Evolutionary conservation across 495 filamentous ascomycete species (phyloP).

Genomic region (Hapsidospora chrysogenum): DNA sequence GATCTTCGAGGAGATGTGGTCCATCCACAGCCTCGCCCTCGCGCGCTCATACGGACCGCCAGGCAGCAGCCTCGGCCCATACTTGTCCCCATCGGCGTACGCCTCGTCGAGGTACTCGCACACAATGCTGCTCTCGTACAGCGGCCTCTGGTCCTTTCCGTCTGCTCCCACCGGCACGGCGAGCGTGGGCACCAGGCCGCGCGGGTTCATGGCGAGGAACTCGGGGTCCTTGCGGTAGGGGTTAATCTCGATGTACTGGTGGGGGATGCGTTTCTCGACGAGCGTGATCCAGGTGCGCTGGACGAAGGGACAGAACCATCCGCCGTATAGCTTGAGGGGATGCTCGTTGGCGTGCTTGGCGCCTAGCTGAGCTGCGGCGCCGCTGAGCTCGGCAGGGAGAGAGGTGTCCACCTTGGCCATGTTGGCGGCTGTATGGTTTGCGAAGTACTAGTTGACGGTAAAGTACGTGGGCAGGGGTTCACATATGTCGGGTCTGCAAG

Average conservation of each 20-base stretch:
- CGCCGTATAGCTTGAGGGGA: conserved; percentile 28
- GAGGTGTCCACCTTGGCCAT: conserved; percentile 17
- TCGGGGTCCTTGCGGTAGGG: conserved; percentile 50
- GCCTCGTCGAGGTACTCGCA: conserved; percentile 57
- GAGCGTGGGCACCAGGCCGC: conserved; percentile 52
- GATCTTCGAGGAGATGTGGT: conserved; percentile 46
- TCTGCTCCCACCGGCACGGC: conserved; percentile 9
- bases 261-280: conserved; percentile 51
- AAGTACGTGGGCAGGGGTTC: no score
- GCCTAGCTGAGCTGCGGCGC: conserved; percentile 18
- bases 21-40: conserved; percentile 46
- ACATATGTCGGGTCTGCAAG: no score
- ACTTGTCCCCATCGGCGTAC: conserved; percentile 16
- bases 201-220: conserved; percentile 49
- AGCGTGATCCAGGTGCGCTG: conserved; percentile 52
- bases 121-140: conserved; percentile 51
- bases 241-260: conserved; percentile 59
- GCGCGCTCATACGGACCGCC: conserved; percentile 39
- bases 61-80: conserved; percentile 34
- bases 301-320: conserved; percentile 40
- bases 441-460: no score
- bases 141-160: conserved; percentile 29
- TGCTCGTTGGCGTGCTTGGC: conserved; percentile 15
- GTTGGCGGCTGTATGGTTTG: no score
- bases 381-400: conserved; percentile 10